These are phyloP conservation scores for Acacia confusa DNA, from an alignment of 306 rosid species.

Conservation along the genomic window DNA sequence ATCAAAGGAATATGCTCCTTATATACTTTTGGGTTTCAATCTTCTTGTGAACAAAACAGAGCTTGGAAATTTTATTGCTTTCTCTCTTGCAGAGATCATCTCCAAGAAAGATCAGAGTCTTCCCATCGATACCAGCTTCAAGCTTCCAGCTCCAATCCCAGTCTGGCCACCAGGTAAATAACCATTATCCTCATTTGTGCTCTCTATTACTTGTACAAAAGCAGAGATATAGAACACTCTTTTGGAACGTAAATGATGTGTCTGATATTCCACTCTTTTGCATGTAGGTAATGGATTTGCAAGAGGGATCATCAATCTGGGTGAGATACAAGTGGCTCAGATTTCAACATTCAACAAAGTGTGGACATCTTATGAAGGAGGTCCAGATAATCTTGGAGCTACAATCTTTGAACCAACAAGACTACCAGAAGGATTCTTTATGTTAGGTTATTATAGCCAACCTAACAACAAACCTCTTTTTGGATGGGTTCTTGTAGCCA, in stretches of 20 bases:
- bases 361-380: slow-evolving; percentile 57
- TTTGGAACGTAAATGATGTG: too few species aligned
- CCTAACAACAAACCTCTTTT: slow-evolving; percentile 36
- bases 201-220: background rate
- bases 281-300: slow-evolving; percentile 46
- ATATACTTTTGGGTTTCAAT: background rate
- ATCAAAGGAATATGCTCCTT: slow-evolving; percentile 30
- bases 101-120: slow-evolving; percentile 26
- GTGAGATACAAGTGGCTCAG: slow-evolving; percentile 46
- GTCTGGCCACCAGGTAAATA: slow-evolving; percentile 34
- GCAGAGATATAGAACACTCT: too few species aligned
- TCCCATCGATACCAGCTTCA: slow-evolving; percentile 48
- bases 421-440: slow-evolving; percentile 50
- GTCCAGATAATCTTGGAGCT: slow-evolving; percentile 54
- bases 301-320: slow-evolving; percentile 49
- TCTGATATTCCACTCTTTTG: too few species aligned
- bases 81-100: background rate
- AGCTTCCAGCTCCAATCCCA: slow-evolving; percentile 52
- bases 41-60: background rate
- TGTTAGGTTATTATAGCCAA: slow-evolving; percentile 53
- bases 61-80: slow-evolving; percentile 39
- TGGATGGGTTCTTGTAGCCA: slow-evolving; percentile 20
- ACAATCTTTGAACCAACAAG: slow-evolving; percentile 54
- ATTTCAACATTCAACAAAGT: slow-evolving; percentile 44
- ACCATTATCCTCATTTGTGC: background rate